These are phyloP conservation scores for Furcasterigmium sp. DNA, from an alignment of 2,329 filamentous ascomycete species.

Conservation along the genomic window DNA sequence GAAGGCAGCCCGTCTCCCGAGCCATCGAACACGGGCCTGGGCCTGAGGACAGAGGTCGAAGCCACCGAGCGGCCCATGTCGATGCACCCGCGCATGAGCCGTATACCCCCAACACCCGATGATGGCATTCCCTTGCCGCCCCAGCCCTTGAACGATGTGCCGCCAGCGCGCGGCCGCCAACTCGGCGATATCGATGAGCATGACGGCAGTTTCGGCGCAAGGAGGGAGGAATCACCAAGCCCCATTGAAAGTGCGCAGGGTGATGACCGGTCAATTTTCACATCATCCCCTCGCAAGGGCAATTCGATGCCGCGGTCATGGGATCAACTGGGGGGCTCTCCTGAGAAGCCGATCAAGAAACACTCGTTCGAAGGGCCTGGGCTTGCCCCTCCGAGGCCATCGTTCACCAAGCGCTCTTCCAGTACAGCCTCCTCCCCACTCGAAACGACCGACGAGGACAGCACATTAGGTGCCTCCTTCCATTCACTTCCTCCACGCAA, in stretches of 20 bases:
- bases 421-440: conserved; percentile 59
- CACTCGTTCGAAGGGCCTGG: conserved; percentile 44
- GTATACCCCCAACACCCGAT: conserved; percentile 47
- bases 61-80: conserved; percentile 60
- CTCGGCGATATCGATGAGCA: conserved; percentile 32
- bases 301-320: conserved; percentile 24
- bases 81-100: conserved; percentile 71
- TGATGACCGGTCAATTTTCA: conserved; percentile 16
- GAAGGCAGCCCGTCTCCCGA: conserved; percentile 28
- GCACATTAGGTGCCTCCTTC: conserved; percentile 46
- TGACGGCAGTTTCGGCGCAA: conserved; percentile 43
- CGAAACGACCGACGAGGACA: conserved; percentile 67
- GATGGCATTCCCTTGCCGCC: conserved; percentile 39
- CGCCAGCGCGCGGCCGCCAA: conserved; percentile 30
- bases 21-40: conserved; percentile 30
- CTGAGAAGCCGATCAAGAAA: conserved; percentile 36
- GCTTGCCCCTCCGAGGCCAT: conserved; percentile 43
- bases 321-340: conserved; percentile 30
- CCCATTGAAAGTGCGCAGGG: conserved; percentile 37
- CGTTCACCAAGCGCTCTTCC: conserved; percentile 48
- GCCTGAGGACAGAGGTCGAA: conserved; percentile 50
- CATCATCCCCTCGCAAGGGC: conserved; percentile 22
- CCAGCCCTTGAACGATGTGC: conserved; percentile 30
- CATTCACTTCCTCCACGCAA: conserved; percentile 69
- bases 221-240: conserved; percentile 54